Evolutionary conservation across 345 rosid genomes (phyloP).

Genomic region (Acer saccharum): DNA sequence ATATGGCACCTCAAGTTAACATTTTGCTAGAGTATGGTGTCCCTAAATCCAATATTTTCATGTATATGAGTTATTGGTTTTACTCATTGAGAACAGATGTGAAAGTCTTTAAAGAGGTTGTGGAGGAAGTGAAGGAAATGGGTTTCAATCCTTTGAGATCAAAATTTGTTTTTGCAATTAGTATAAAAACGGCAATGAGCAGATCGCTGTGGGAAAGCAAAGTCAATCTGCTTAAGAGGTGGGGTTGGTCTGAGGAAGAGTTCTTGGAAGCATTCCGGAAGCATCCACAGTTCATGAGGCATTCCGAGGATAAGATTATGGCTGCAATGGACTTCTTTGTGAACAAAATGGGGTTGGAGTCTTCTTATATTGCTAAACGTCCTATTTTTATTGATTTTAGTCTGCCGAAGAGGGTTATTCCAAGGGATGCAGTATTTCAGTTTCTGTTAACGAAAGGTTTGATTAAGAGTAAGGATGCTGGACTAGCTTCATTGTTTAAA

Average conservation of each 20-base stretch:
- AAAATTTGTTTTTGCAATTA: slow-evolving; percentile 25
- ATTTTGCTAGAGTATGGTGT: slow-evolving; percentile 32
- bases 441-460: slow-evolving; percentile 22
- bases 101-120: neutral
- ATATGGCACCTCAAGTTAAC: neutral
- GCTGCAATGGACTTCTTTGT: neutral
- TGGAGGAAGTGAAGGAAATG: slow-evolving; percentile 25
- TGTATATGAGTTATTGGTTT: neutral
- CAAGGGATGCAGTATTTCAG: neutral
- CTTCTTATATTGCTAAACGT: neutral
- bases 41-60: slow-evolving; percentile 12
- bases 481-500: neutral
- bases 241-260: slow-evolving; percentile 33
- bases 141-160: slow-evolving; percentile 23
- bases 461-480: neutral
- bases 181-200: neutral
- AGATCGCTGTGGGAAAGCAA: slow-evolving; percentile 26
- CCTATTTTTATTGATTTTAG: neutral
- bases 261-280: slow-evolving; percentile 16
- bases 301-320: slow-evolving; percentile 16
- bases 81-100: neutral
- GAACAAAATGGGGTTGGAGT: slow-evolving; percentile 14
- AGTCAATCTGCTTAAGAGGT: slow-evolving; percentile 19
- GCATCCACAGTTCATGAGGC: neutral
- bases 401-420: slow-evolving; percentile 4